Conservation (phyloP, 345 rosid species). For the Erodium maritimum region DNA sequence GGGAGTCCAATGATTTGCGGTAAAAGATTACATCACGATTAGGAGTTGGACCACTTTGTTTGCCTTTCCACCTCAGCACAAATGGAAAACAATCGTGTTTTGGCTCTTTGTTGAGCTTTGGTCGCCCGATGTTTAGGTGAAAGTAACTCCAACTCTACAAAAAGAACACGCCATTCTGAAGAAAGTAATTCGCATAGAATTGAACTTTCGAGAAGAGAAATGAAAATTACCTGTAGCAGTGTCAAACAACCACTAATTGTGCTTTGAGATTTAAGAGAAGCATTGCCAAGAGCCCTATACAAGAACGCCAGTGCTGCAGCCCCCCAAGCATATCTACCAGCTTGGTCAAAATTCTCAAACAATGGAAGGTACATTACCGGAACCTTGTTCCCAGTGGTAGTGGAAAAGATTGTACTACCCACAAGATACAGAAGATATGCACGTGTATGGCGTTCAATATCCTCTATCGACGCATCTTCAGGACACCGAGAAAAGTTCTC, state of each 20-base stretch:
- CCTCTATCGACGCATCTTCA: constrained; percentile 45
- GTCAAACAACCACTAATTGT: constrained; percentile 96
- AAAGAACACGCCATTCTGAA: constrained; percentile 9
- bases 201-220: background rate
- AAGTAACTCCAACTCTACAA: constrained; percentile 92
- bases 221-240: constrained; percentile 55
- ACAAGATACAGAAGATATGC: constrained; percentile 87
- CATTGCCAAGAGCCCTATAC: constrained; percentile 95
- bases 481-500: constrained; percentile 70
- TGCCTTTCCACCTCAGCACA: constrained; percentile 86
- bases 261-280: constrained; percentile 90
- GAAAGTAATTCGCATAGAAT: constrained; percentile 1
- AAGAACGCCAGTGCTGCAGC: constrained; percentile 88
- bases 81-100: constrained; percentile 78
- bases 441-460: constrained; percentile 56
- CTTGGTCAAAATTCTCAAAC: constrained; percentile 66
- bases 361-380: constrained; percentile 96
- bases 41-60: constrained; percentile 89
- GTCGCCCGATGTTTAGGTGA: constrained; percentile 77
- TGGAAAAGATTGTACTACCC: constrained; percentile 89
- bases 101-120: constrained; percentile 78
- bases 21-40: constrained; percentile 83
- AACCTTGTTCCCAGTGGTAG: constrained; percentile 92
- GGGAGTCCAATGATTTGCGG: constrained; percentile 64
- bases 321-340: constrained; percentile 88